Conservation (phyloP, 805 yeast genomes). For the Yarrowia hollandica region DNA sequence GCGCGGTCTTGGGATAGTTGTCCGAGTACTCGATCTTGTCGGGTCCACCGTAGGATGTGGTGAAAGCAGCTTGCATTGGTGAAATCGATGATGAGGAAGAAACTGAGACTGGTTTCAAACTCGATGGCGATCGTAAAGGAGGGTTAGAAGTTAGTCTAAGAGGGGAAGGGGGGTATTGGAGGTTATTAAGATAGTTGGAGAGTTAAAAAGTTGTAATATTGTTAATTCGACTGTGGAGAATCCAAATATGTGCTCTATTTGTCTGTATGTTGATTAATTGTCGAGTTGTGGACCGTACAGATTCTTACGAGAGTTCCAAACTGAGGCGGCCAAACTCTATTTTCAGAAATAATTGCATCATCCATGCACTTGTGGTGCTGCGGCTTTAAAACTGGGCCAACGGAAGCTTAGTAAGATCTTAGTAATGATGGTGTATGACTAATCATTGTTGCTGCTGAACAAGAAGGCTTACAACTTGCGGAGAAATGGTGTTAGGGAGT, state of each 20-base stretch:
- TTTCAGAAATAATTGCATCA: neutral
- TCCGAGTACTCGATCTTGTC: neutral
- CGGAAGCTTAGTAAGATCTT: neutral
- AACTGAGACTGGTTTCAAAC: neutral
- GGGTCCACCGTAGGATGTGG: slow-evolving; percentile 21
- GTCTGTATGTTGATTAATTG: neutral
- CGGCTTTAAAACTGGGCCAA: too few relatives aligned
- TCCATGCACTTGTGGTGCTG: neutral
- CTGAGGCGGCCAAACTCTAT: neutral
- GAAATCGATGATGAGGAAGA: neutral
- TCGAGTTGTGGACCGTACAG: too few relatives aligned
- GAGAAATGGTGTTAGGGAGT: too few relatives aligned
- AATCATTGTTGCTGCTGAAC: too few relatives aligned
- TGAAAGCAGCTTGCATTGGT: slow-evolving; percentile 23
- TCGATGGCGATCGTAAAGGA: neutral
- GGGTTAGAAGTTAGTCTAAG: neutral
- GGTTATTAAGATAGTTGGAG: neutral
- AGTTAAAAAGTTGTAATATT: neutral
- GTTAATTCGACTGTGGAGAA: neutral
- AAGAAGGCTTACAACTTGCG: too few relatives aligned
- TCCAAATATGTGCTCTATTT: neutral
- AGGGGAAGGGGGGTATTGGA: neutral
- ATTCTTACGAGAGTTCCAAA: neutral
- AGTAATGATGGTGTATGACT: too few relatives aligned
- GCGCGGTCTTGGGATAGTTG: slow-evolving; percentile 1